Evolutionary conservation across 495 filamentous ascomycete species (phyloP).

Genomic region (Penicillium chermesinum): DNA sequence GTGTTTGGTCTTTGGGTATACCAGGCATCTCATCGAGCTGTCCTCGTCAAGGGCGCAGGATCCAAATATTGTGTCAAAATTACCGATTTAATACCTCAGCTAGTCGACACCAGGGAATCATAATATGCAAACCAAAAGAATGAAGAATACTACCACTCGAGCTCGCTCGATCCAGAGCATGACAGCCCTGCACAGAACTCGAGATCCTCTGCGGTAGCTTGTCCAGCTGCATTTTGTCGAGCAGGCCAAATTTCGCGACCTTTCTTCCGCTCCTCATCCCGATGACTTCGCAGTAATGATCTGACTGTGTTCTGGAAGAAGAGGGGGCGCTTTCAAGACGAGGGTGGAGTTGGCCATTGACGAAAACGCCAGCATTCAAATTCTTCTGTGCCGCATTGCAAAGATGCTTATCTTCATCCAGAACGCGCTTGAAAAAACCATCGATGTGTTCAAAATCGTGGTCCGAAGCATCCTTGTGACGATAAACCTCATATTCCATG

Average conservation of each 20-base stretch:
- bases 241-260: conserved; percentile 46
- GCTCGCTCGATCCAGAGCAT: conserved; percentile 9
- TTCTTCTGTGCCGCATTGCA: conserved; percentile 43
- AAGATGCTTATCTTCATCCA: conserved; percentile 42
- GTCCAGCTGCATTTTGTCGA: conserved; percentile 26
- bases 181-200: conserved; percentile 31
- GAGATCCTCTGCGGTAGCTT: conserved; percentile 29
- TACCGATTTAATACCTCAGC: not conserved
- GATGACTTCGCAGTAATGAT: conserved; percentile 33
- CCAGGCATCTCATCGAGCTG: not conserved
- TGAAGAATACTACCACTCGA: conserved; percentile 13
- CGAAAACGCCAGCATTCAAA: conserved; percentile 40
- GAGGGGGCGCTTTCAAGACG: conserved; percentile 37
- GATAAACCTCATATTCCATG: conserved; percentile 45
- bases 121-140: not conserved
- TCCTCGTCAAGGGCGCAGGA: not conserved
- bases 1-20: too few relatives aligned
- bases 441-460: conserved; percentile 37
- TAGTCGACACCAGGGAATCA: not conserved
- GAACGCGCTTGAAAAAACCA: conserved; percentile 37
- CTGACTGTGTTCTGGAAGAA: conserved; percentile 45
- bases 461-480: conserved; percentile 35
- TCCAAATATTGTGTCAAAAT: not conserved
- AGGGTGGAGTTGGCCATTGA: conserved; percentile 46
- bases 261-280: conserved; percentile 31